Evolutionary conservation across 2,329 filamentous ascomycete species (phyloP), one percentile per base, ranked within the genome.

Genomic region (Talaromyces sp.): DNA sequence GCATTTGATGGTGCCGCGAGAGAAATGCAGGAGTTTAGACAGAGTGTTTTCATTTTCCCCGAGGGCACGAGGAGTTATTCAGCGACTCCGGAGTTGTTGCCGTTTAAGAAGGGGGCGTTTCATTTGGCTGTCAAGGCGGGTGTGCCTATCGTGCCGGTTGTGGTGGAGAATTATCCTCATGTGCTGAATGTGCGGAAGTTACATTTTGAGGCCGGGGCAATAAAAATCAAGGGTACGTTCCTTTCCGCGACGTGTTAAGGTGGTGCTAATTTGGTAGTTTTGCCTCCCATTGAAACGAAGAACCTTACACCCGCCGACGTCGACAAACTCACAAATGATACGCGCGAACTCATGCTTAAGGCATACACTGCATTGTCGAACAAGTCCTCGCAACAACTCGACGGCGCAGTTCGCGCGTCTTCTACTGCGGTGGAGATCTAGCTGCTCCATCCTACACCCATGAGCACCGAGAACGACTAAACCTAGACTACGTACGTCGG

Each of bases 101-200:
- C 93, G n/a, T 99, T 98, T 85, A 99, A 99, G 82, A 99, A 99
- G 83, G 95, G 95, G 66, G 95, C 94, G 56, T 99, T 99, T 80
- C 94, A 99, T 78, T 85, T 99, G 39, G 95, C 95, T 54, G 87
- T 99, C 22, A 91, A 98, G 83, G 94, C 94, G 2, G 90, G 92
- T 69, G 95, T 97, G 6, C 93, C 93, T 31, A 91, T 99, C 72
- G 89, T 99, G 3, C 95, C 95, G 0, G 85, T 96, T 41, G 89
- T 93, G 56, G 86, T 87, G 35, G 90, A 90, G 75, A 93, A 93
- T 79, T 94, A 94, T 77, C 89, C 89, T 71, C 86, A 92, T 74
- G 74, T 93, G 39, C 79, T 93, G 68, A 87, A 87, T 71, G 78
- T 88, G 70, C 88, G 88, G 79, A 82, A 82, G 52, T 74, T 86